These are phyloP conservation scores for Solanum arcanum DNA, from an alignment of 257 asterid genomes.

Conservation along the genomic window DNA sequence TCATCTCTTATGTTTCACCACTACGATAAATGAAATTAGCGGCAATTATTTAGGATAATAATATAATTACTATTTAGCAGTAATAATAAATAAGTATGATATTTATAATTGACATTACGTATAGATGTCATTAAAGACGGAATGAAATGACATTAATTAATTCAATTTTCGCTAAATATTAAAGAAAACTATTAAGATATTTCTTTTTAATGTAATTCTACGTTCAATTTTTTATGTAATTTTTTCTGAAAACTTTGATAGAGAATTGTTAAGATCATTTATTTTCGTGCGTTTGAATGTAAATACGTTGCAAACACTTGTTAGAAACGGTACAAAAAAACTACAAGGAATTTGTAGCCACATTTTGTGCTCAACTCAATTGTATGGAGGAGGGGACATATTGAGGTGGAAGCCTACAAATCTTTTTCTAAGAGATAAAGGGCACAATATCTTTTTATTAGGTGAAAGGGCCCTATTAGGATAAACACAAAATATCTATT, in stretches of 20 bases:
- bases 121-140: not conserved
- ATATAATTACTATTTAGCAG: no score
- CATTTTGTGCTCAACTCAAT: not conserved
- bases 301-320: not conserved
- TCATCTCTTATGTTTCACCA: not conserved
- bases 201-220: not conserved
- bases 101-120: not conserved
- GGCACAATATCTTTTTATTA: not conserved
- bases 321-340: not conserved
- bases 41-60: no score
- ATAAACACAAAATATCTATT: not conserved
- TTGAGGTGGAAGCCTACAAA: not conserved
- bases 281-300: not conserved
- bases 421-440: not conserved
- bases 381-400: not conserved
- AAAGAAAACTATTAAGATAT: not conserved
- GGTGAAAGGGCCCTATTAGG: not conserved
- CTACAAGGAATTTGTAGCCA: not conserved
- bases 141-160: not conserved
- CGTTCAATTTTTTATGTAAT: not conserved
- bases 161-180: no score
- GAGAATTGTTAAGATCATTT: not conserved
- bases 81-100: not conserved
- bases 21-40: not conserved
- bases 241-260: not conserved